phyloP scores from a whole-genome alignment of 2,329 filamentous ascomycete genomes.

The Fusarium equiseti region DNA sequence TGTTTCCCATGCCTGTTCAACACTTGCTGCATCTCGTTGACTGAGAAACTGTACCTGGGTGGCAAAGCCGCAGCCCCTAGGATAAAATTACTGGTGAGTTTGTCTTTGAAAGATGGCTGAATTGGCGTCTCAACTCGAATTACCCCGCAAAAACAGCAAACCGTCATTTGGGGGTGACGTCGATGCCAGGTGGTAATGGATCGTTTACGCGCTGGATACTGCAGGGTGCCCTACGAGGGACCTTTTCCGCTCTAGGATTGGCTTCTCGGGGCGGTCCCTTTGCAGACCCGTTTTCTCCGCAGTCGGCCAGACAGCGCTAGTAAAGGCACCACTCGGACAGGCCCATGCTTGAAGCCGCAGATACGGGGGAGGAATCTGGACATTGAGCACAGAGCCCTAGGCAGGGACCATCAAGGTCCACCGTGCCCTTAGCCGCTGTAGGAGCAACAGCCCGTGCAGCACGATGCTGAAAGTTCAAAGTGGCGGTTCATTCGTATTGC shows the following conservation, averaged over 20 bases:
- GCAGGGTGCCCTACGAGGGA: conserved; percentile 27
- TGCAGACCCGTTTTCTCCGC: conserved; percentile 36
- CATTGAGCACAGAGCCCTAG: neutral
- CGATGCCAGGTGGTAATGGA: conserved; percentile 24
- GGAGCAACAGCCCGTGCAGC: conserved; percentile 2
- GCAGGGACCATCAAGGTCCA: conserved; percentile 13
- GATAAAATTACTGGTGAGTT: conserved; percentile 20
- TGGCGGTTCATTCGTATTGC: conserved; percentile 8
- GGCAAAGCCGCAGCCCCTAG: conserved; percentile 18
- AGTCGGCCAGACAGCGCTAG: conserved; percentile 24
- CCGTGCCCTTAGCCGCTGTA: conserved; percentile 13
- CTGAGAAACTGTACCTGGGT: conserved; percentile 22
- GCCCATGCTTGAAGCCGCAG: conserved; percentile 25
- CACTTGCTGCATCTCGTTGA: conserved; percentile 11
- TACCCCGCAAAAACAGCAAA: conserved; percentile 43
- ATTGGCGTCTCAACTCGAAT: conserved; percentile 1
- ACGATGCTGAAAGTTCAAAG: neutral
- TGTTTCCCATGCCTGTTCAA: neutral
- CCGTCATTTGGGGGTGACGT: conserved; percentile 41
- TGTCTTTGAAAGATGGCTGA: conserved; percentile 16
- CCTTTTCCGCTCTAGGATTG: conserved; percentile 27
- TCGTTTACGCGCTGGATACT: conserved; percentile 14
- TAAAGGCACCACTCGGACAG: neutral
- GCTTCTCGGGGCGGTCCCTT: conserved; percentile 30
- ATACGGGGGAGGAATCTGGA: conserved; percentile 27